Evolutionary conservation across 441 rosid genomes (phyloP), one percentile per base, ranked within the genome.

Genomic region (Erodium texanum): DNA sequence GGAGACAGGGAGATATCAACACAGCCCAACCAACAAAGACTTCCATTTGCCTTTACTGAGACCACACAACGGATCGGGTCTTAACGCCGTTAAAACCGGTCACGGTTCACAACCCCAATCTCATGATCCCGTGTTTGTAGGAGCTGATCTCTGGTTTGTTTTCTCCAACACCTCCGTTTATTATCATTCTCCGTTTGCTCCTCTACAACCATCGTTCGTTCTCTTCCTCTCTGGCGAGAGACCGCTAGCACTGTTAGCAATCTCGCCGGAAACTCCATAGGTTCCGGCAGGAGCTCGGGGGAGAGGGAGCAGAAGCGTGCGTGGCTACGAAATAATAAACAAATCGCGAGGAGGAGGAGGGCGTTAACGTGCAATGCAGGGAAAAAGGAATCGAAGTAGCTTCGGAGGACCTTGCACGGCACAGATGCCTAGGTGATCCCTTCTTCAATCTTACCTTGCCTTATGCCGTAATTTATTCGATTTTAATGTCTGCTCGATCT

Each of bases 391-490:
- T 73, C 73, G 74, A 76, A 76, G 77, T 66, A 59, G 70, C 68
- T 64, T 73, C 59, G 68, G 74, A 70, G 67, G 74, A 70, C 76
- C 85, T 82, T 82, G 67, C 86, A 81, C 36, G 36, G 36, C 36
- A 32, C 36, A 32, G 36, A 32, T 32, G 36, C 36, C 36, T 78
- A 79, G 75, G 75, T 79, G 73, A 58, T 83, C 70, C 83, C 81
- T 82, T 83, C 76, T 71, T 76, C 76, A 62, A 72, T 71, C 79
- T 73, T 76, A 65, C 78, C 83, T 83, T 84, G 77, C 85, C 89
- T 83, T 86, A 70, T 76, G 83, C 83, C 88, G 79, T 83, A 85
- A 83, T 84, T 79, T 83, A 85, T 87, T 86, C 87, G 65, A 68
- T 73, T 73, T 74, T 77, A 74, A 15, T 64, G 68, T 64, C 38